These are phyloP conservation scores for Botrytis fabae DNA, from an alignment of 2,329 filamentous ascomycete species.

Conservation along the genomic window DNA sequence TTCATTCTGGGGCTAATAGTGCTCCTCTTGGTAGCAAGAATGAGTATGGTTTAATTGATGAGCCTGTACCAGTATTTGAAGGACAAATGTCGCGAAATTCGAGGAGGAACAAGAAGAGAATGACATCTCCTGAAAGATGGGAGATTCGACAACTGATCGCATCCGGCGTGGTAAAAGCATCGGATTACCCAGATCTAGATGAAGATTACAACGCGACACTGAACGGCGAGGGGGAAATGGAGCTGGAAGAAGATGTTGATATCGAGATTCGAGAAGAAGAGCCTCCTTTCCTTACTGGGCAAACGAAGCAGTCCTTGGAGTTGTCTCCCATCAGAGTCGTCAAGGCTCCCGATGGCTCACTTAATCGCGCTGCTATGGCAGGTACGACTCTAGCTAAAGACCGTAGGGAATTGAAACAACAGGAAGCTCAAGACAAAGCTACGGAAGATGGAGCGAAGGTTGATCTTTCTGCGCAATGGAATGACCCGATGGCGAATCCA, in stretches of 20 bases:
- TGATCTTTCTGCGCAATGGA: slow-evolving; percentile 88
- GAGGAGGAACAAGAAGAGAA: slow-evolving; percentile 74
- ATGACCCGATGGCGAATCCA: slow-evolving; percentile 90
- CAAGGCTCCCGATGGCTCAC: slow-evolving; percentile 95
- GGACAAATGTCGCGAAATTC: slow-evolving; percentile 53
- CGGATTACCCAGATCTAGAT: slow-evolving; percentile 91
- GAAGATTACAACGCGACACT: slow-evolving; percentile 90
- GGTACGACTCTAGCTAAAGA: slow-evolving; percentile 88
- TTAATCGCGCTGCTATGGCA: slow-evolving; percentile 94
- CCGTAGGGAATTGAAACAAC: slow-evolving; percentile 81
- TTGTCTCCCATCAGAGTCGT: slow-evolving; percentile 94
- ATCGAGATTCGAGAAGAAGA: slow-evolving; percentile 97
- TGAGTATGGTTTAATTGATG: slow-evolving; percentile 53
- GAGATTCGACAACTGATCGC: slow-evolving; percentile 96
- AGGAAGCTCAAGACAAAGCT: slow-evolving; percentile 76
- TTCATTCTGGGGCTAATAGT: slow-evolving; percentile 89
- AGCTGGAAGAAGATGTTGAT: slow-evolving; percentile 94
- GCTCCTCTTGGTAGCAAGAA: slow-evolving; percentile 68
- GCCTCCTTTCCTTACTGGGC: slow-evolving; percentile 90
- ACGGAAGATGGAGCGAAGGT: slow-evolving; percentile 75
- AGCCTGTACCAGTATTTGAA: slow-evolving; percentile 63
- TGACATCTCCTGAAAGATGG: slow-evolving; percentile 97
- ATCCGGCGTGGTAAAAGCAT: slow-evolving; percentile 87
- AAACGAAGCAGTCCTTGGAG: slow-evolving; percentile 94
- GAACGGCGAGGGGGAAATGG: slow-evolving; percentile 81